Base-by-base conservation (phyloP, 176 grass and related monocot genomes). In the Puccinellia tenuiflora region DNA sequence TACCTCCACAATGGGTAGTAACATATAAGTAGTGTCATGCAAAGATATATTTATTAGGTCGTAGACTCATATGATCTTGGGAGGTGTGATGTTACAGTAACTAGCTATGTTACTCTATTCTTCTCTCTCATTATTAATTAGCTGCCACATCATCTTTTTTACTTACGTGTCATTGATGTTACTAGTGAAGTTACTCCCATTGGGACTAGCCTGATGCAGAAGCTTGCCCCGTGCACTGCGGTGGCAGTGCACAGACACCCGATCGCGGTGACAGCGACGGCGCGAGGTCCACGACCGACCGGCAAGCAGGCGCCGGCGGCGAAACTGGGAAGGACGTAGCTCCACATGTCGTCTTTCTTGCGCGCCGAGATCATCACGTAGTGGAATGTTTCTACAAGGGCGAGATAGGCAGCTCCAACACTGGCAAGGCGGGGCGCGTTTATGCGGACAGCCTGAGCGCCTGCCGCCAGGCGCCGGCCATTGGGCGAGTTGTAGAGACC, bases 271-370 rank as follows among this genome's bases (percentile, higher is more conserved):
- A 77, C 59, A 0, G 80, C 88, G 15, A 78, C n/a, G n/a, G 77
- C 42, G 1, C 37, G 52, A 6, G 75, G 13, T 11, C 93, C 93
- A 39, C 47, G 88, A 22, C 88, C 86, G 67, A 87, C 74, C 47
- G 82, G 42, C 24, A 91, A 86, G 42, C 90, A 73, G 6, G 83
- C 88, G 0, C 93, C 86, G 2, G 93, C 67, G 3, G 75, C 84
- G 13, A 86, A 88, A 31, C 90, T 84, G 42, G 88, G 77, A 60
- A 54, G 24, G 39, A 93, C 88, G 34, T 86, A 89, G 74, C 90
- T 96, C 93, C 90, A 92, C 47, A 84, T 84, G 65, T 96, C 93
- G 77, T 96, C 90, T 80, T 89, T 90, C 77, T 78, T 81, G 39
- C 90, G 90, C 21, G 86, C 73, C 73, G 85, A 91, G 45, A 93